Percentiles rank a stretch among this genome's conserved stretches.
These are phyloP conservation scores for Starmera amethionina DNA, from an alignment of 805 yeast genomes.

Conservation along the genomic window DNA sequence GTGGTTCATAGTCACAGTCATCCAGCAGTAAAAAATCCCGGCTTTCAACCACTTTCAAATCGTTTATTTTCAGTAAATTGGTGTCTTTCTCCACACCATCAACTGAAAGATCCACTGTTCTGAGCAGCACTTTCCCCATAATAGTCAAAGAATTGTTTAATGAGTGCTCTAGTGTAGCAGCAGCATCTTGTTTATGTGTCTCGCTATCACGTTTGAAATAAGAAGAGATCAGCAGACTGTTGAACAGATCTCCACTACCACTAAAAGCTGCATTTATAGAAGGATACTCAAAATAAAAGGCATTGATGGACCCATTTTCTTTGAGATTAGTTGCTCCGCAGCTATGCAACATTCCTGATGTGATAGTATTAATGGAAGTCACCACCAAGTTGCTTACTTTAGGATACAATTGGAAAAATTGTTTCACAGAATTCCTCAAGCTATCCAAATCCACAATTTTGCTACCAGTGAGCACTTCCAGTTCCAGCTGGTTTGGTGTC, in stretches of 20 bases:
- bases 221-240: conserved; percentile 48
- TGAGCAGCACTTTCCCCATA: conserved; percentile 31
- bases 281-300: conserved; percentile 29
- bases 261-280: conserved; percentile 51
- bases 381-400: conserved; percentile 43
- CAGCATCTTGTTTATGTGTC: conserved; percentile 1
- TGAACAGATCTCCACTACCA: conserved; percentile 70
- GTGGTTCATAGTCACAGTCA: conserved; percentile 1
- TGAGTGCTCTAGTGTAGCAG: conserved; percentile 19
- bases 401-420: conserved; percentile 34
- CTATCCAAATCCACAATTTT: conserved; percentile 28
- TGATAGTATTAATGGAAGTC: conserved; percentile 36
- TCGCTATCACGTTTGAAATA: conserved; percentile 22
- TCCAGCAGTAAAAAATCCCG: conserved; percentile 19
- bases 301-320: neutral
- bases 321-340: conserved; percentile 15
- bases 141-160: conserved; percentile 29
- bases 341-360: conserved; percentile 29
- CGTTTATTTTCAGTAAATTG: conserved; percentile 23
- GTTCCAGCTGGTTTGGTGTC: conserved; percentile 71
- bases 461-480: conserved; percentile 46
- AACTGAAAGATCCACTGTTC: conserved; percentile 24
- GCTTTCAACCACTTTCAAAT: conserved; percentile 35
- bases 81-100: conserved; percentile 6
- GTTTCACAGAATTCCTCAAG: conserved; percentile 27